These are phyloP conservation scores for Ceratocystiopsis minuta DNA, from an alignment of 2,329 filamentous ascomycete genomes.

Conservation along the genomic window DNA sequence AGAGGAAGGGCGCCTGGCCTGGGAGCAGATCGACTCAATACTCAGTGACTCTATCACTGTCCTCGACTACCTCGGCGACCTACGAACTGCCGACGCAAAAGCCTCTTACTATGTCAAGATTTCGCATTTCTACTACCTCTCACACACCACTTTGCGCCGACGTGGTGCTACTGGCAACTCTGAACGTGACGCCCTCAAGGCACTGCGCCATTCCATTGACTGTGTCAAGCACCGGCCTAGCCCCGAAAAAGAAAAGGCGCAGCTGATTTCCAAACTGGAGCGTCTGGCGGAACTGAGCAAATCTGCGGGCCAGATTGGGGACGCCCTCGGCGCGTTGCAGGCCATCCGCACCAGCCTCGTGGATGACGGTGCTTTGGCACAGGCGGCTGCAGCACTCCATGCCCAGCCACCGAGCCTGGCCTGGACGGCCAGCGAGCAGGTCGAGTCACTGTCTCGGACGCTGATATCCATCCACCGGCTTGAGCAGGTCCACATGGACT, in stretches of 20 bases:
- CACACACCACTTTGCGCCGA: conserved; percentile 32
- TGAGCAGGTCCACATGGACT: conserved; percentile 36
- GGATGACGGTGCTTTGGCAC: conserved; percentile 35
- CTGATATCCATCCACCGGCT: conserved; percentile 42
- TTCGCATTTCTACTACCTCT: conserved; percentile 54
- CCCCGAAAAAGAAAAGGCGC: conserved; percentile 38
- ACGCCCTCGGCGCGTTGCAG: conserved; percentile 39
- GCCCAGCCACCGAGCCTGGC: conserved; percentile 30
- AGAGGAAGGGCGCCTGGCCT: conserved; percentile 27
- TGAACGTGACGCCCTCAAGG: conserved; percentile 27
- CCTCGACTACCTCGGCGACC: conserved; percentile 31
- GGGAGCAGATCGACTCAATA: conserved; percentile 37
- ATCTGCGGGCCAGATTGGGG: conserved; percentile 30
- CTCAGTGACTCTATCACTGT: conserved; percentile 38
- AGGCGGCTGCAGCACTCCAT: conserved; percentile 31
- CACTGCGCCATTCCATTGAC: conserved; percentile 46
- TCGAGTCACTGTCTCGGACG: conserved; percentile 37
- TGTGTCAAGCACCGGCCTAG: conserved; percentile 35
- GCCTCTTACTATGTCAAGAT: conserved; percentile 41
- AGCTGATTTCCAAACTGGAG: conserved; percentile 47
- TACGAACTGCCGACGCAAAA: conserved; percentile 12
- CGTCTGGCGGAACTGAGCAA: conserved; percentile 44
- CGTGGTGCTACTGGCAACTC: too few relatives aligned
- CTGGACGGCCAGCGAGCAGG: conserved; percentile 33
- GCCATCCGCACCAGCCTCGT: conserved; percentile 45